phyloP scores from a whole-genome alignment of 2,329 filamentous ascomycete species.

The Cladosporium sp. region DNA sequence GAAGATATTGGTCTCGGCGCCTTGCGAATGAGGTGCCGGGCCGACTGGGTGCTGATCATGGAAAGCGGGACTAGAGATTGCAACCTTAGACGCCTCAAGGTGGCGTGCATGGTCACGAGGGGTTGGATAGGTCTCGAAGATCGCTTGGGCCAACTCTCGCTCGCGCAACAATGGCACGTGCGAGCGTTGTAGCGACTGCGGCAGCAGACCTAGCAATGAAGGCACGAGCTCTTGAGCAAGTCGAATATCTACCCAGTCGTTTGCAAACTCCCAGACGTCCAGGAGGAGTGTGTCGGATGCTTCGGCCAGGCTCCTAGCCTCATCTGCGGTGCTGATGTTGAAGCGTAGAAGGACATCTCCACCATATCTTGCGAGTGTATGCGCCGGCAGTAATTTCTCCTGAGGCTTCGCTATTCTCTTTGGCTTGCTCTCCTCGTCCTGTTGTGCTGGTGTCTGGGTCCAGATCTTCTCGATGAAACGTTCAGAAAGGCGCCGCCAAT shows the following conservation, averaged over 20 bases:
- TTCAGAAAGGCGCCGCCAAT: constrained; percentile 18
- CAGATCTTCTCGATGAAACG: constrained; percentile 17
- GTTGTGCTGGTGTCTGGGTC: not conserved
- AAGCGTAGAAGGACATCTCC: constrained; percentile 88
- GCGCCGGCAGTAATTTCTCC: constrained; percentile 15
- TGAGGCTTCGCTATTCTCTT: not conserved
- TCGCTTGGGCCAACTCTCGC: constrained; percentile 62
- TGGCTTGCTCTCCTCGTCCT: not conserved
- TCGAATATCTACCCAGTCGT: constrained; percentile 79
- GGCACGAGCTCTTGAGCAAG: constrained; percentile 71
- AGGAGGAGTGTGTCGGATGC: constrained; percentile 72
- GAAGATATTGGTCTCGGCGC: constrained; percentile 64
- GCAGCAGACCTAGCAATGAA: constrained; percentile 74
- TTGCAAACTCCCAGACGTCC: constrained; percentile 84
- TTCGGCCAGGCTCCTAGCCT: constrained; percentile 67
- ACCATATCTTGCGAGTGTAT: constrained; percentile 52
- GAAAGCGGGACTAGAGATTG: not conserved
- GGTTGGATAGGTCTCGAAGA: constrained; percentile 70
- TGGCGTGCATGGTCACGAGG: constrained; percentile 14
- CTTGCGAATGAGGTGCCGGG: constrained; percentile 23
- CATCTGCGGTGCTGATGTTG: constrained; percentile 64
- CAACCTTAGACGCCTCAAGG: constrained; percentile 11
- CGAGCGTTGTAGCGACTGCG: constrained; percentile 64
- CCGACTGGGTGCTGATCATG: constrained; percentile 30
- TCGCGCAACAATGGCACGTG: constrained; percentile 76